Evolutionary conservation across 1,284 basidiomycete genomes (phyloP).

Genomic region (Peniophora sp.): DNA sequence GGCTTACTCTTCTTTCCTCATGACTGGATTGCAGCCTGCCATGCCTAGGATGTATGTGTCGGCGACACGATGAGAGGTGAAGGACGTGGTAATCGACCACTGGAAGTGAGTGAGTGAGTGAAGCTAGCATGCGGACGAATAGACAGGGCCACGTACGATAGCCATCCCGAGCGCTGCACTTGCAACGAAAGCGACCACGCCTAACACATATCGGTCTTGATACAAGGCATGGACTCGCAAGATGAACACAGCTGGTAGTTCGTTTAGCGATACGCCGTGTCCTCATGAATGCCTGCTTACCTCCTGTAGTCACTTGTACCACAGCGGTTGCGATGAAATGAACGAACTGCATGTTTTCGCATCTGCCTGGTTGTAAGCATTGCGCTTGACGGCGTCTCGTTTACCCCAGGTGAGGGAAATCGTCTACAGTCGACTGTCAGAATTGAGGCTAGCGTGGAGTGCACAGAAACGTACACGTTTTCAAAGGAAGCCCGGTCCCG

Average conservation of each 20-base stretch:
- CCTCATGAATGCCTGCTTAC: not conserved
- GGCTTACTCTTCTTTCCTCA: not conserved
- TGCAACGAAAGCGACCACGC: not conserved
- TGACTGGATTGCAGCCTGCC: not conserved
- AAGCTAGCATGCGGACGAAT: not conserved
- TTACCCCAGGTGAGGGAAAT: no score
- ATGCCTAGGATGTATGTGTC: not conserved
- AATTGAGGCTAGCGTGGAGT: not conserved
- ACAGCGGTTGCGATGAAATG: not conserved
- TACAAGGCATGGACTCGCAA: not conserved
- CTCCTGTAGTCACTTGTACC: not conserved
- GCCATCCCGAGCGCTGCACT: not conserved
- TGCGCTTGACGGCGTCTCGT: not conserved
- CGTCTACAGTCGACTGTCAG: no score
- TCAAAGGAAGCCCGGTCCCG: not conserved
- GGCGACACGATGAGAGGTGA: not conserved
- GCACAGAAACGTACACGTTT: not conserved
- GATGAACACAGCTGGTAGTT: not conserved
- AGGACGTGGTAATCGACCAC: not conserved
- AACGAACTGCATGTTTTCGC: not conserved
- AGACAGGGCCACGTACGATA: not conserved
- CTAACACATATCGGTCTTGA: not conserved
- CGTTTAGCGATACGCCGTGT: not conserved
- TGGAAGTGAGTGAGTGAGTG: not conserved
- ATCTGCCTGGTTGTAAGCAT: not conserved